Conservation (phyloP, 192 early-diverging fungal genomes). For the Coemansia pectinata region DNA sequence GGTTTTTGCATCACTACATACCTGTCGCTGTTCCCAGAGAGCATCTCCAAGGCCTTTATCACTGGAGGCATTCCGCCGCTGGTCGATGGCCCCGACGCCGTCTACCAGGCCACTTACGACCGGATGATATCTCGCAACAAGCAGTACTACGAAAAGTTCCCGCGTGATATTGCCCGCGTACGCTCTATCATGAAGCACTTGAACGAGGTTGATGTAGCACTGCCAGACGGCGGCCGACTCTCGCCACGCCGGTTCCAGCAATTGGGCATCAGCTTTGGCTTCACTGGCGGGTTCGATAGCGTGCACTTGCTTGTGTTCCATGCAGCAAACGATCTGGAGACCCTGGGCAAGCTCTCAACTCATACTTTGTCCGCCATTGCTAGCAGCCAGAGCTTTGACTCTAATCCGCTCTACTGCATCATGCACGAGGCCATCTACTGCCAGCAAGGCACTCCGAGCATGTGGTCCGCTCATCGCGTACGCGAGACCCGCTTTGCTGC, state of each 20-base stretch:
- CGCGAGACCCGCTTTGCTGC: constrained; percentile 52
- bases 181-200: constrained; percentile 61
- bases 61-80: constrained; percentile 72
- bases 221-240: constrained; percentile 63
- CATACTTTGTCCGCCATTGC: constrained; percentile 50
- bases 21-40: constrained; percentile 64
- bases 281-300: constrained; percentile 63
- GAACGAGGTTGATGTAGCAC: constrained; percentile 42
- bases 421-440: constrained; percentile 70
- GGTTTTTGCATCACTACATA: constrained; percentile 71
- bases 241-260: constrained; percentile 70
- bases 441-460: constrained; percentile 57
- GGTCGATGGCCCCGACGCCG: constrained; percentile 60
- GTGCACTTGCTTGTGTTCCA: constrained; percentile 60
- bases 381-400: constrained; percentile 53
- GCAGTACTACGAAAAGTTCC: constrained; percentile 65
- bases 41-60: constrained; percentile 64
- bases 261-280: constrained; percentile 64
- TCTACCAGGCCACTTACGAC: constrained; percentile 62
- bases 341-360: constrained; percentile 36
- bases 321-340: constrained; percentile 51
- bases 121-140: constrained; percentile 63
- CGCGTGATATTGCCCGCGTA: constrained; percentile 62
- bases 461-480: constrained; percentile 65
- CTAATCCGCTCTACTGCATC: constrained; percentile 65